Evolutionary conservation across 139 green algal genomes (phyloP), one percentile per base, ranked within the genome.

Genomic region (Bryopsis sp.): DNA sequence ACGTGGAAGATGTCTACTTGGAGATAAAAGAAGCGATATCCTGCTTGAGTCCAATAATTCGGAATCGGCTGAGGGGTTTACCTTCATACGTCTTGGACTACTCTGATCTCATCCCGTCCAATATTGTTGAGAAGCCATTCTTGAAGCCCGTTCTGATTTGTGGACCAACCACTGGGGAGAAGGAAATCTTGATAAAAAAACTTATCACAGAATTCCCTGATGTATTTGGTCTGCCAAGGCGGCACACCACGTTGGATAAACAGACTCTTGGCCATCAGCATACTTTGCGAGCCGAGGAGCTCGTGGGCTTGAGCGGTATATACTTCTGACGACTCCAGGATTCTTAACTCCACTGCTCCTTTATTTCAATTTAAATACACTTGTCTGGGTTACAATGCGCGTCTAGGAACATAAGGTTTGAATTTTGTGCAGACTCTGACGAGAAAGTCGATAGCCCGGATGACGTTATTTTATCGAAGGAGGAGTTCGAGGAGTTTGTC

Each of bases 31-130:
- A 88, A 58, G 78, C 81, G 33, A 82, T 89, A 70, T 78, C 72
- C 29, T 78, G 71, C 11, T 73, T 93, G 31, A 82, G 69, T 39
- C 86, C 86, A 48, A 84, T 90, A 64, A 85, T 93, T 47, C 77
- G 85, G 64, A 89, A 90, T 73, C 72, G 82, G 11, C 72, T 93
- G 59, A 69, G 77, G 2, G 86, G 86, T 1, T 74, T 91, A 39
- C 86, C 86, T 24, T 75, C 80, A 1, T 88, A 93, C 67, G 81
- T 93, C 48, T 77, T 93, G 47, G 86, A 90, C 77, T 93, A 93
- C 76, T 81, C 83, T 2, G 86, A 93, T 70, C 71, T 93, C 2
- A 90, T 93, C 39, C 73, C 85, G 22, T 79, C 83, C 35, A 91
- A 89, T 73, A 81, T 59, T 69, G 83, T 90, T 24, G 86, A 93